Percentiles rank a stretch among this genome's conserved stretches.
phyloP scores from a whole-genome alignment of 2,329 filamentous ascomycete species.

The Exophiala sp. region DNA sequence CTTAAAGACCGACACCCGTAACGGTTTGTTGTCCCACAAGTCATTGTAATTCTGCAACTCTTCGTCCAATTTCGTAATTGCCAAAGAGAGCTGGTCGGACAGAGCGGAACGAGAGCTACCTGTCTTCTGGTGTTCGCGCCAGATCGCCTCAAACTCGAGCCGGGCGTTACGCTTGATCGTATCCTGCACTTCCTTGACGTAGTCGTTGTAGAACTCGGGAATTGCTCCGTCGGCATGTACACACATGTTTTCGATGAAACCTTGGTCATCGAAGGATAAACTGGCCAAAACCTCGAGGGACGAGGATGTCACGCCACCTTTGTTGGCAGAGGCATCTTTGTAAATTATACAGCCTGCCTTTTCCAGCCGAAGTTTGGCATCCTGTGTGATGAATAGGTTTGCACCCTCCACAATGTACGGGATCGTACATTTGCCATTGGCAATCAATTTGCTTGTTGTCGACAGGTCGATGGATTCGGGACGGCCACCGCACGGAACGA shows the following conservation, averaged over 20 bases:
- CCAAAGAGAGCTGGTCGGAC: conserved; percentile 81
- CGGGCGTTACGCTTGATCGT: conserved; percentile 86
- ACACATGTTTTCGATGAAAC: conserved; percentile 93
- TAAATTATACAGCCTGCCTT: conserved; percentile 90
- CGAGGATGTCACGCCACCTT: conserved; percentile 95
- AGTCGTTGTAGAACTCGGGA: conserved; percentile 86
- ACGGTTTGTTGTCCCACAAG: conserved; percentile 75
- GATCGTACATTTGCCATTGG: conserved; percentile 77
- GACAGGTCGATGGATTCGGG: conserved; percentile 94
- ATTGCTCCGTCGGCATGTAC: conserved; percentile 67
- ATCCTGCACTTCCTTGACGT: conserved; percentile 85
- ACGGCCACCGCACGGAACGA: conserved; percentile 92
- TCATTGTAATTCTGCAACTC: conserved; percentile 82
- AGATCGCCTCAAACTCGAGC: conserved; percentile 96
- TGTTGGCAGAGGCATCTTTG: conserved; percentile 98
- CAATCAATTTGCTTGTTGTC: conserved; percentile 79
- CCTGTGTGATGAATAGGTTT: conserved; percentile 97
- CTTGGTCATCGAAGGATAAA: conserved; percentile 83
- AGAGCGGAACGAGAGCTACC: conserved; percentile 75
- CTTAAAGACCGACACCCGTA: conserved; percentile 69
- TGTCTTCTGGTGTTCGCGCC: conserved; percentile 83
- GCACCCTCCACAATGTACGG: conserved; percentile 97
- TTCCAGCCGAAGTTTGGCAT: conserved; percentile 91
- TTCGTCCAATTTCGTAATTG: conserved; percentile 95
- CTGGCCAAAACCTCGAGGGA: conserved; percentile 94